These are phyloP conservation scores for Fusarium proliferatum DNA, from an alignment of 2,329 filamentous ascomycete species.

Conservation along the genomic window DNA sequence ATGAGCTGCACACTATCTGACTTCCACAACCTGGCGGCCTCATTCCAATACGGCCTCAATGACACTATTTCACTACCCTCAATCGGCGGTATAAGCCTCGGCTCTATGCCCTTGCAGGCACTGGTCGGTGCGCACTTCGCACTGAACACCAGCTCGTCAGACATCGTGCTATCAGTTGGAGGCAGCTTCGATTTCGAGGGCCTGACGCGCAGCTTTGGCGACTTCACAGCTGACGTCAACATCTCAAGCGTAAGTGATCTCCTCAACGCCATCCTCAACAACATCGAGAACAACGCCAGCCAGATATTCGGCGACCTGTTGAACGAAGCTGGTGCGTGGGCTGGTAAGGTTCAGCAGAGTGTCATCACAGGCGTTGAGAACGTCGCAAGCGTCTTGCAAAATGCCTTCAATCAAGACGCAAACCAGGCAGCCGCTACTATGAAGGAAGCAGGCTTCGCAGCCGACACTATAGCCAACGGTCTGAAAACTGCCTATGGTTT, in stretches of 20 bases:
- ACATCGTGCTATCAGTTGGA: neutral
- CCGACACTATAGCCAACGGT: neutral
- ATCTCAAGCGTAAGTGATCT: neutral
- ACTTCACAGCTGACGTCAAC: neutral
- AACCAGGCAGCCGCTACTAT: neutral
- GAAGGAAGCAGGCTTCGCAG: neutral
- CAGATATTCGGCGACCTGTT: neutral
- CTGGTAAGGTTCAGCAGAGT: neutral
- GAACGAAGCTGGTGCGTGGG: neutral
- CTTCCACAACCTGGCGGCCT: neutral
- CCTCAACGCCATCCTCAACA: neutral
- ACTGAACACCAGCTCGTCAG: neutral
- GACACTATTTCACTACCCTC: neutral
- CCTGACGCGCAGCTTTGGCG: neutral
- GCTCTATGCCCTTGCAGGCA: neutral
- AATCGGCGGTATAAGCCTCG: neutral
- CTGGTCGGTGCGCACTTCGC: neutral
- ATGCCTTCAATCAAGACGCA: neutral
- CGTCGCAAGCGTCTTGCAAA: neutral
- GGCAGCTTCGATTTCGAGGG: slow-evolving; percentile 3
- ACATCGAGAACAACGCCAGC: neutral
- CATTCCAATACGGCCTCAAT: neutral
- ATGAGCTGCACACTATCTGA: neutral
- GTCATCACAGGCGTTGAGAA: neutral
- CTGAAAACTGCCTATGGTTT: neutral